phyloP scores from a whole-genome alignment of 345 rosid species.

The Linum usitatissimum region DNA sequence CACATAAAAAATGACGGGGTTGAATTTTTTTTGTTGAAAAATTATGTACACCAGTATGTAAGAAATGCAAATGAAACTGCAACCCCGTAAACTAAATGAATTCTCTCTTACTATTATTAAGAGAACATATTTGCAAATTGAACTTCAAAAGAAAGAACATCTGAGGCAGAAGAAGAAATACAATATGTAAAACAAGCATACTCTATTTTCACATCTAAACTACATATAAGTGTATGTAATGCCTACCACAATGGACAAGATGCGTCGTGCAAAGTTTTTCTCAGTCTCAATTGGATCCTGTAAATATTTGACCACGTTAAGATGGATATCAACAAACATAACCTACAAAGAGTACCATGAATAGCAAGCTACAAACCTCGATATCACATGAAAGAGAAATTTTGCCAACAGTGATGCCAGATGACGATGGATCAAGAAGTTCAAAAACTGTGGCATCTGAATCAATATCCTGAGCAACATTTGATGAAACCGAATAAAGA shows the following conservation, averaged over 20 bases:
- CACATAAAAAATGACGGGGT: too few relatives aligned
- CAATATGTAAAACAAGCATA: not conserved
- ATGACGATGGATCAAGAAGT: conserved; percentile 59
- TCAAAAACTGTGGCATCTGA: conserved; percentile 37
- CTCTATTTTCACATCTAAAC: not conserved
- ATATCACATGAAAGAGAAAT: conserved; percentile 62
- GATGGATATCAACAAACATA: conserved; percentile 3
- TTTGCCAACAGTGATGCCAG: conserved; percentile 47
- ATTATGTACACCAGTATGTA: not conserved
- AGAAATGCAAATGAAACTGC: not conserved
- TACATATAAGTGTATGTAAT: conserved; percentile 5
- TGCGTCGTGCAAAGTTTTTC: conserved; percentile 72
- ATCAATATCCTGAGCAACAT: conserved; percentile 42
- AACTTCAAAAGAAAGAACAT: conserved; percentile 1
- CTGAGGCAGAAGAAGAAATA: not conserved
- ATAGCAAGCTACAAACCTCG: conserved; percentile 44
- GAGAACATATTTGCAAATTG: not conserved
- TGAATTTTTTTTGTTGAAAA: not conserved
- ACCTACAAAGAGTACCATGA: not conserved
- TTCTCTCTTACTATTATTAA: not conserved
- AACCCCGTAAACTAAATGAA: not conserved
- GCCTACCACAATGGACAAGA: conserved; percentile 78
- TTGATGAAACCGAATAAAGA: conserved; percentile 1
- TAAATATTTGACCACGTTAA: conserved; percentile 16
- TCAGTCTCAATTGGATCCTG: conserved; percentile 92